Conservation (phyloP, 2,329 filamentous ascomycete genomes). For the Rhexocercosporidium sp. region DNA sequence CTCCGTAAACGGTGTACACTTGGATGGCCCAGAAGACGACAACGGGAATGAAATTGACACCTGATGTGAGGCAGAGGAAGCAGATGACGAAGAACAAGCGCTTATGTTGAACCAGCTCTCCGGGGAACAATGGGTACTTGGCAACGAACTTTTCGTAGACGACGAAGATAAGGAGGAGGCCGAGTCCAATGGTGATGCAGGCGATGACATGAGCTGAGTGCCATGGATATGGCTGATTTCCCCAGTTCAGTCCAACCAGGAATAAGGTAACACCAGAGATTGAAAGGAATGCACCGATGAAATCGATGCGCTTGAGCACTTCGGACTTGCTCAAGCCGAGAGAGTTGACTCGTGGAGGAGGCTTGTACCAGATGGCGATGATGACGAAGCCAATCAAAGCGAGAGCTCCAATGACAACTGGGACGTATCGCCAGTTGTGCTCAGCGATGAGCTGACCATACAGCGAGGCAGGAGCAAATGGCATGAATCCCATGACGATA, state of each 20-base stretch:
- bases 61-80: slow-evolving; percentile 53
- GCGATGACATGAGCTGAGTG: slow-evolving; percentile 58
- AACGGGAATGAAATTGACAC: slow-evolving; percentile 53
- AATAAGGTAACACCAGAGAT: slow-evolving; percentile 56
- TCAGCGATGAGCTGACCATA: slow-evolving; percentile 61
- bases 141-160: slow-evolving; percentile 59
- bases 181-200: slow-evolving; percentile 56
- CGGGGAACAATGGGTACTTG: slow-evolving; percentile 49
- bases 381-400: slow-evolving; percentile 56
- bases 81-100: slow-evolving; percentile 60
- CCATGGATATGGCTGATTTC: slow-evolving; percentile 58
- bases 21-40: slow-evolving; percentile 65
- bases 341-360: slow-evolving; percentile 53
- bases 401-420: slow-evolving; percentile 48
- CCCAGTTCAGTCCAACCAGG: slow-evolving; percentile 59
- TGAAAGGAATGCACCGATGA: slow-evolving; percentile 55
- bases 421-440: slow-evolving; percentile 37
- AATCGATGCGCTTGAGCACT: slow-evolving; percentile 54
- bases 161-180: slow-evolving; percentile 54
- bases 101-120: slow-evolving; percentile 60
- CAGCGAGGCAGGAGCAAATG: slow-evolving; percentile 64
- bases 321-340: slow-evolving; percentile 44
- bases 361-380: slow-evolving; percentile 57
- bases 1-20: slow-evolving; percentile 68
- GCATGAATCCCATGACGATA: slow-evolving; percentile 64